Evolutionary conservation across 345 rosid genomes (phyloP), one percentile per base, ranked within the genome.

Genomic region (Pugionium cornutum): DNA sequence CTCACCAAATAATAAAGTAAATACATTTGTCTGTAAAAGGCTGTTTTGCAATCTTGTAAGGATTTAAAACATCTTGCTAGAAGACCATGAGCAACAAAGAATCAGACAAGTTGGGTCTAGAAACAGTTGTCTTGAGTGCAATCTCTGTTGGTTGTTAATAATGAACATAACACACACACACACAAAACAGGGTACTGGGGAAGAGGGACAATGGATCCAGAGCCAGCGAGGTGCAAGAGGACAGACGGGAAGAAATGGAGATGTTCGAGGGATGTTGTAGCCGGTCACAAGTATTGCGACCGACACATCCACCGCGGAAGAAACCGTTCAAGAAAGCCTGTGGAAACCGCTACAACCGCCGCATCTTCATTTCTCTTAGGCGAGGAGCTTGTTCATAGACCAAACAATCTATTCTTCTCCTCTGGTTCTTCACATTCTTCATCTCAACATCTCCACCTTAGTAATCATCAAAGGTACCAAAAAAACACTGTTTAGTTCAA

Each of bases 301-400:
- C 92, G 97, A 80, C 98, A 92, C 80, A 86, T 92, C 77, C 95
- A 92, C 82, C 97, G 97, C 46, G 98, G 98, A 75, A 85, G 97
- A 64, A 89, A 89, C 88, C 98, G 98, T 89, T 89, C 96, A 89
- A 92, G 96, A 92, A 92, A 92, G 97, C 98, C 88, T 84, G 96
- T 89, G 96, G 98, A 92, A 92, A 72, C 71, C 42, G 4, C 70
- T 43, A 57, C 57, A 35, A 46, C 51, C 9, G 32, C 69, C 5
- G 28, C 75, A 47, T 41, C 75, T 48, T 63, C 64, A 2, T 71
- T 56, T 49, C 65, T 64, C 60, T 49, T 72, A 49, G 59, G 59
- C 1, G 59, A 72, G 52, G 75, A 72, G 59, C 64, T 64, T 65
- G 43, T 55, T 36, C 67, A 30, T 58, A 35, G 55, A 58, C 66